Evolutionary conservation across 2,329 filamentous ascomycete genomes (phyloP).

Genomic region (Colletotrichum higginsianum): DNA sequence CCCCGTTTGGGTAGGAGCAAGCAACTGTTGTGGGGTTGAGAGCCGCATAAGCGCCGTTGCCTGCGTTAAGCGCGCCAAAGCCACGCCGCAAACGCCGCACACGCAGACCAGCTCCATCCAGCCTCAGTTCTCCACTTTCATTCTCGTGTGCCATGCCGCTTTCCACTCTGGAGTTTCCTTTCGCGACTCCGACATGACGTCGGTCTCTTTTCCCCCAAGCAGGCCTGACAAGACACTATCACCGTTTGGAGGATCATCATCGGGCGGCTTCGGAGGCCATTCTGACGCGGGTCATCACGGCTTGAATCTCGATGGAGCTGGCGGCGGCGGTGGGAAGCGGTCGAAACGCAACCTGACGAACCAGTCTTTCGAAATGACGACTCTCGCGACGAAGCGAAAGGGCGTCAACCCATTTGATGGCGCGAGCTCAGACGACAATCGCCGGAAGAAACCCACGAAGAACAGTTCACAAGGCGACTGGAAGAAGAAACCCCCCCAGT

Average conservation of each 20-base stretch:
- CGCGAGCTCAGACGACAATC: conserved; percentile 44
- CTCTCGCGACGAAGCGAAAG: conserved; percentile 45
- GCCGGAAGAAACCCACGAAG: conserved; percentile 43
- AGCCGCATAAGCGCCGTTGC: background rate
- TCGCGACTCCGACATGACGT: conserved; percentile 41
- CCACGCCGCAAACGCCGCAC: conserved; percentile 20
- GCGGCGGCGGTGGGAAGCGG: conserved; percentile 48
- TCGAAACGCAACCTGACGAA: conserved; percentile 47
- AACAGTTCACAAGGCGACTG: conserved; percentile 38
- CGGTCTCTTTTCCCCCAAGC: conserved; percentile 39
- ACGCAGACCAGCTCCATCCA: conserved; percentile 38
- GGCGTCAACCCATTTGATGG: conserved; percentile 47
- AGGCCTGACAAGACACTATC: conserved; percentile 30
- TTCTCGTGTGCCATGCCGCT: conserved; percentile 32
- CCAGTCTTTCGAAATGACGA: conserved; percentile 48
- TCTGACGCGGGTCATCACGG: conserved; percentile 32
- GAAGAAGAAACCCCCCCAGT: conserved; percentile 45
- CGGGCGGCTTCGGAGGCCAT: conserved; percentile 29
- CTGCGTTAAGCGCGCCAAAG: conserved; percentile 17
- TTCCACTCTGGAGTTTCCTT: conserved; percentile 28
- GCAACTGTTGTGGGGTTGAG: background rate
- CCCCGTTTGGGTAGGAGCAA: background rate
- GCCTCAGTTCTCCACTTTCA: conserved; percentile 37
- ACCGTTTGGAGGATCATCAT: conserved; percentile 26
- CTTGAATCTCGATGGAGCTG: conserved; percentile 52